Evolutionary conservation across 2,329 filamentous ascomycete genomes (phyloP).

Genomic region (Calonectria henricotiae): DNA sequence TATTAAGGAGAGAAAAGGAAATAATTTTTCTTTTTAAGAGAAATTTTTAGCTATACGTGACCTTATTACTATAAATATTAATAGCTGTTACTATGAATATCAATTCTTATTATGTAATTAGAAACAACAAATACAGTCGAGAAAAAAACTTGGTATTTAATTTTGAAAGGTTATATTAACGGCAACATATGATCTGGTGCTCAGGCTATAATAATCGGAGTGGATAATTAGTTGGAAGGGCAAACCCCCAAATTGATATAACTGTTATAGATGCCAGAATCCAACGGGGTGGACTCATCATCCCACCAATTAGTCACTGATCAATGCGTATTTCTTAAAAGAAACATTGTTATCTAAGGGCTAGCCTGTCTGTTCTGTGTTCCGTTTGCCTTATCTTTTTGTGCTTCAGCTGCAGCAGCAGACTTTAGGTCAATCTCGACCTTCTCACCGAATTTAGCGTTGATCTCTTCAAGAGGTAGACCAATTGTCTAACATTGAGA

Average conservation of each 20-base stretch:
- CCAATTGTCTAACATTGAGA: slow-evolving; percentile 28
- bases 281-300: not conserved
- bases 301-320: not conserved
- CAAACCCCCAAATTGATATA: no score
- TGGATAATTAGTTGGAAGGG: not conserved
- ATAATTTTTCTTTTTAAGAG: no score
- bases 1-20: no score
- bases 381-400: slow-evolving; percentile 22
- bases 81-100: no score
- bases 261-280: not conserved
- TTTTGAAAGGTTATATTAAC: not conserved
- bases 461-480: slow-evolving; percentile 42
- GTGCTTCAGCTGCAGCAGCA: slow-evolving; percentile 32
- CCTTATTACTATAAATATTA: no score
- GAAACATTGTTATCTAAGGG: not conserved
- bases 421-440: slow-evolving; percentile 42
- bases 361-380: not conserved
- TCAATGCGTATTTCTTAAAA: not conserved
- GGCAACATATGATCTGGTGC: not conserved
- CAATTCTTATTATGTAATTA: no score
- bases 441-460: slow-evolving; percentile 41
- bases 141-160: not conserved
- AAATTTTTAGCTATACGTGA: no score
- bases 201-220: not conserved
- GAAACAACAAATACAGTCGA: no score